Percentiles rank a stretch among this genome's conserved stretches.
These are phyloP conservation scores for Coemansia sp. DNA, from an alignment of 192 early-diverging fungal species.

Conservation along the genomic window DNA sequence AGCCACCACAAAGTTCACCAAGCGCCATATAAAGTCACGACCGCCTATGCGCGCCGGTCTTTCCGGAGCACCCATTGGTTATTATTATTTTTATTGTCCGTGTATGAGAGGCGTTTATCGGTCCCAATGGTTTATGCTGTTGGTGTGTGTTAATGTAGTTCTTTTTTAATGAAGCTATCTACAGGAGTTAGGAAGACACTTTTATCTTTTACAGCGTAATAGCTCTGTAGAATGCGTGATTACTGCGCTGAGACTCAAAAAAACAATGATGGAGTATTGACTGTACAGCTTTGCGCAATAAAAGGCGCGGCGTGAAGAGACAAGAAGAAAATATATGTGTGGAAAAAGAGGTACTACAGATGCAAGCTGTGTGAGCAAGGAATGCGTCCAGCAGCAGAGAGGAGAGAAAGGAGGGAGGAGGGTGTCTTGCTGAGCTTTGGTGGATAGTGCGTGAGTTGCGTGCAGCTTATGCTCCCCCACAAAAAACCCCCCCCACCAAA, in stretches of 20 bases:
- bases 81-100: not conserved
- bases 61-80: constrained; percentile 3
- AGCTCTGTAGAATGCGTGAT: not conserved
- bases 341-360: not conserved
- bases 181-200: not conserved
- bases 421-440: not conserved
- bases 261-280: not conserved
- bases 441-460: not conserved
- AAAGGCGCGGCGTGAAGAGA: not conserved
- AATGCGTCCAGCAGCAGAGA: not conserved
- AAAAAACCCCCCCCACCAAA: not conserved
- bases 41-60: not conserved
- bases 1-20: constrained; percentile 40
- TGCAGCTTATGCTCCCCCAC: not conserved
- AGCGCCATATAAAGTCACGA: constrained; percentile 37
- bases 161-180: constrained; percentile 1
- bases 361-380: not conserved
- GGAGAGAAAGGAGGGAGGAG: not conserved
- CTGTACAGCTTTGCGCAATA: not conserved
- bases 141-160: not conserved
- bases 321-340: not conserved
- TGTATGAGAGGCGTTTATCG: not conserved
- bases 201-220: not conserved
- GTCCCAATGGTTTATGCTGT: constrained; percentile 9
- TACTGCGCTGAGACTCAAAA: not conserved